Conservation (phyloP, 345 rosid genomes). For the Streptanthus diversifolius region DNA sequence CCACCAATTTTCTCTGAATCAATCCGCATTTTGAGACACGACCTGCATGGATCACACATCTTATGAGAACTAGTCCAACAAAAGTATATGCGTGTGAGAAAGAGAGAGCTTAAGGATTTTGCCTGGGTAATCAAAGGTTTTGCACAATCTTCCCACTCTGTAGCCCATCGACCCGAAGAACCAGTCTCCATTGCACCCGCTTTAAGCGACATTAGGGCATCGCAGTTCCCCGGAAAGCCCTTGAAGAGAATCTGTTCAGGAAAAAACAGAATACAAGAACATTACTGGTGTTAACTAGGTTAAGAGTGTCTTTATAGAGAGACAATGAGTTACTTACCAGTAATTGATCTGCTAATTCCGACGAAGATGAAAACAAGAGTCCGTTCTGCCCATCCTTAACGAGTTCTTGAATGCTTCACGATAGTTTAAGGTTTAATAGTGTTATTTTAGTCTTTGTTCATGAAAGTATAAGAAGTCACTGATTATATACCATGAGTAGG, state of each 20-base stretch:
- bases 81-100: not conserved
- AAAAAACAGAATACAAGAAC: slow-evolving; percentile 8
- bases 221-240: slow-evolving; percentile 73
- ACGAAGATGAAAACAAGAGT: slow-evolving; percentile 90
- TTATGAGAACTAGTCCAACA: slow-evolving; percentile 5
- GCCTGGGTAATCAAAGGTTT: slow-evolving; percentile 64
- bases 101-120: slow-evolving; percentile 12
- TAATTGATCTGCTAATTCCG: slow-evolving; percentile 83
- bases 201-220: slow-evolving; percentile 53
- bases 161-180: slow-evolving; percentile 71
- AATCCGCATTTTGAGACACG: slow-evolving; percentile 17
- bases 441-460: not conserved
- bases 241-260: slow-evolving; percentile 65
- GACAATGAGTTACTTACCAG: slow-evolving; percentile 44
- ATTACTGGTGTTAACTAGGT: not conserved
- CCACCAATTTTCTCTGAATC: not conserved
- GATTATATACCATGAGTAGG: slow-evolving; percentile 78
- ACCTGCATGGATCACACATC: slow-evolving; percentile 26
- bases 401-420: slow-evolving; percentile 76
- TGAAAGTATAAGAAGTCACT: not conserved
- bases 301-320: not conserved
- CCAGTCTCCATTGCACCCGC: slow-evolving; percentile 64
- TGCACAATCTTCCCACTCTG: slow-evolving; percentile 94
- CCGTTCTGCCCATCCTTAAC: slow-evolving; percentile 79
- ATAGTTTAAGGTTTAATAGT: not conserved